Evolutionary conservation across 2,329 filamentous ascomycete species (phyloP).

Genomic region (Exserohilum rostratum): DNA sequence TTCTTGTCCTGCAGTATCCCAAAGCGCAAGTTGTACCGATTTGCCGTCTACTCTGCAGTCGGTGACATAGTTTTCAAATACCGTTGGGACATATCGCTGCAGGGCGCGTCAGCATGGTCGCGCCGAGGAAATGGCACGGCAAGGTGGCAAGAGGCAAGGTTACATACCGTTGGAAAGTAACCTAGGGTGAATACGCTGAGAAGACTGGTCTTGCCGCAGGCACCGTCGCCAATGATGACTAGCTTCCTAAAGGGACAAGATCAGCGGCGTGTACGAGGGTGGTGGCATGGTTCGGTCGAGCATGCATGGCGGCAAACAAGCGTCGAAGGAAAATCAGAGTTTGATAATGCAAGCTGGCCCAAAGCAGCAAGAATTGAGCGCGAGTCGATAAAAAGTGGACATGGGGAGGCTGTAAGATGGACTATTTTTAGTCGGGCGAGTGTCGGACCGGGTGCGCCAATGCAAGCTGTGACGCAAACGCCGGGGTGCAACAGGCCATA

Average conservation of each 20-base stretch:
- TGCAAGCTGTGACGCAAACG: slow-evolving; percentile 45
- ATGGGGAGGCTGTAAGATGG: slow-evolving; percentile 38
- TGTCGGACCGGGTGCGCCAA: slow-evolving; percentile 47
- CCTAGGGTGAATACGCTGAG: slow-evolving; percentile 97
- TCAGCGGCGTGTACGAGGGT: slow-evolving; percentile 30
- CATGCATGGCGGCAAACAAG: slow-evolving; percentile 11
- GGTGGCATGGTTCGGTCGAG: slow-evolving; percentile 16
- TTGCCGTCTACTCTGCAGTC: slow-evolving; percentile 98
- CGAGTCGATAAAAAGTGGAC: slow-evolving; percentile 43
- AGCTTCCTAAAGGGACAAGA: slow-evolving; percentile 71
- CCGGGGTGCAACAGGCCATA: slow-evolving; percentile 35
- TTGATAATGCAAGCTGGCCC: slow-evolving; percentile 14
- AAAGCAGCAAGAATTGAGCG: slow-evolving; percentile 27
- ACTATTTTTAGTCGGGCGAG: slow-evolving; percentile 47
- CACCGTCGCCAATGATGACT: slow-evolving; percentile 96
- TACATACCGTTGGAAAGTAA: slow-evolving; percentile 87
- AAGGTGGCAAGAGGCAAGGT: slow-evolving; percentile 49
- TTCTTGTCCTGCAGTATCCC: slow-evolving; percentile 99
- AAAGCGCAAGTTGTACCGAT: slow-evolving; percentile 95
- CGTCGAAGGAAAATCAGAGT: slow-evolving; percentile 11
- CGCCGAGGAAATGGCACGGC: slow-evolving; percentile 2
- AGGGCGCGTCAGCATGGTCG: slow-evolving; percentile 31
- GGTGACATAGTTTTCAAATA: slow-evolving; percentile 99
- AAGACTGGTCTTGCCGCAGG: slow-evolving; percentile 97
- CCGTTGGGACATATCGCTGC: slow-evolving; percentile 69